These are phyloP conservation scores for Pythium myriotylum DNA, from an alignment of 352 stramenopile genomes.

Conservation along the genomic window DNA sequence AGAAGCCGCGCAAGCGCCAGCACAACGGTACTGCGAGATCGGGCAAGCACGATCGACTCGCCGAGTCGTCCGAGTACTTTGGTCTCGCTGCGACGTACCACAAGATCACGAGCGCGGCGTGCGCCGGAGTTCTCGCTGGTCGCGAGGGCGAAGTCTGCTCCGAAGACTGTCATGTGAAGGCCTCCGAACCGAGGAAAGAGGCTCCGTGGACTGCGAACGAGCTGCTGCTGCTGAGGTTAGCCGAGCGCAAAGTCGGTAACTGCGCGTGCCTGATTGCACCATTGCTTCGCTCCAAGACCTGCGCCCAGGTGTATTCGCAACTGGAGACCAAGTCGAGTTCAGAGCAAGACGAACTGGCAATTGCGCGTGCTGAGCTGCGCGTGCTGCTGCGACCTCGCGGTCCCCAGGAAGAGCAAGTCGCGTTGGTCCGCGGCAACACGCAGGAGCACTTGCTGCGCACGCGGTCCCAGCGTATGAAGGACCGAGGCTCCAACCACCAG, in stretches of 20 bases:
- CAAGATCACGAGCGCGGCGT: slow-evolving; percentile 41
- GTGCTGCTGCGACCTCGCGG: slow-evolving; percentile 8
- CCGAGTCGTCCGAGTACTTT: slow-evolving; percentile 63
- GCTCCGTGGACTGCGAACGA: slow-evolving; percentile 46
- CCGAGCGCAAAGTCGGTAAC: slow-evolving; percentile 37
- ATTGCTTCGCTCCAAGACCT: slow-evolving; percentile 48
- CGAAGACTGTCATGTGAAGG: slow-evolving; percentile 5
- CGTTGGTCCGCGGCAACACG: slow-evolving; percentile 52
- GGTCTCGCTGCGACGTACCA: slow-evolving; percentile 52
- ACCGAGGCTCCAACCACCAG: slow-evolving; percentile 75
- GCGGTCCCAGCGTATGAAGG: slow-evolving; percentile 79
- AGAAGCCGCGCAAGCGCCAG: slow-evolving; percentile 1
- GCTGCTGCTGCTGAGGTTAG: slow-evolving; percentile 43
- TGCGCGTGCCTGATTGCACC: slow-evolving; percentile 46
- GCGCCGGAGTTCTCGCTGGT: not conserved
- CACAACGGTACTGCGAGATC: not conserved
- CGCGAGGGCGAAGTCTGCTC: slow-evolving; percentile 10
- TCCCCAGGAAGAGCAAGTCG: slow-evolving; percentile 27
- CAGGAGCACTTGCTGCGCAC: slow-evolving; percentile 71
- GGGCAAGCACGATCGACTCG: slow-evolving; percentile 29
- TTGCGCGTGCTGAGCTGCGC: slow-evolving; percentile 13
- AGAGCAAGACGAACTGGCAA: not conserved
- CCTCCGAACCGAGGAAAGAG: not conserved
- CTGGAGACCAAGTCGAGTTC: not conserved
- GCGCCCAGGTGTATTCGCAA: slow-evolving; percentile 37